Conservation (phyloP, 225 moss, liverwort and hornwort genomes). For the Physcomitrium patens region DNA sequence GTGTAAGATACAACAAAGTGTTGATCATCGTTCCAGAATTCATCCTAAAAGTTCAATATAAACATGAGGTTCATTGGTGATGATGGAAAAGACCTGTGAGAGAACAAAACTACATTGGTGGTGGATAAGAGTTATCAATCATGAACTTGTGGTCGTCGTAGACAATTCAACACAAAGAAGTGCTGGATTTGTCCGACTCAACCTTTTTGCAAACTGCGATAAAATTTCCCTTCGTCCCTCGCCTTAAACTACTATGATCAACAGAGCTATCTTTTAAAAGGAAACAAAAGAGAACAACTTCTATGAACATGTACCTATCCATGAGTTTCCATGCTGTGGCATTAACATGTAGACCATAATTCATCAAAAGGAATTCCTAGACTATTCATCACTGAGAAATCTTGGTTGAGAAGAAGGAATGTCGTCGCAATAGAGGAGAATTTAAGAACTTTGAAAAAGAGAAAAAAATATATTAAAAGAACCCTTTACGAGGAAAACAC, state of each 20-base stretch:
- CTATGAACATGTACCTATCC: background rate
- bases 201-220: background rate
- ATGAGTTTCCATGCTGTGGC: background rate
- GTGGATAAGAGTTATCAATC: background rate
- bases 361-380: background rate
- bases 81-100: background rate
- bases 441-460: background rate
- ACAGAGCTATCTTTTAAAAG: background rate
- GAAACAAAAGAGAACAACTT: background rate
- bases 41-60: background rate
- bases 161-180: background rate
- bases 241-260: background rate
- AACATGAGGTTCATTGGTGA: background rate
- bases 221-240: background rate
- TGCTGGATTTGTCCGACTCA: background rate
- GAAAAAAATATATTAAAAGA: background rate
- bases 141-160: background rate
- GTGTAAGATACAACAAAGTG: background rate
- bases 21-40: conserved; percentile 5
- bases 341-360: background rate
- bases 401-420: background rate
- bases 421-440: background rate
- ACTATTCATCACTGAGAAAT: background rate
- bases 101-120: background rate
- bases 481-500: background rate